These are phyloP conservation scores for Eutrema yunnanense DNA, from an alignment of 345 rosid genomes.

Conservation along the genomic window DNA sequence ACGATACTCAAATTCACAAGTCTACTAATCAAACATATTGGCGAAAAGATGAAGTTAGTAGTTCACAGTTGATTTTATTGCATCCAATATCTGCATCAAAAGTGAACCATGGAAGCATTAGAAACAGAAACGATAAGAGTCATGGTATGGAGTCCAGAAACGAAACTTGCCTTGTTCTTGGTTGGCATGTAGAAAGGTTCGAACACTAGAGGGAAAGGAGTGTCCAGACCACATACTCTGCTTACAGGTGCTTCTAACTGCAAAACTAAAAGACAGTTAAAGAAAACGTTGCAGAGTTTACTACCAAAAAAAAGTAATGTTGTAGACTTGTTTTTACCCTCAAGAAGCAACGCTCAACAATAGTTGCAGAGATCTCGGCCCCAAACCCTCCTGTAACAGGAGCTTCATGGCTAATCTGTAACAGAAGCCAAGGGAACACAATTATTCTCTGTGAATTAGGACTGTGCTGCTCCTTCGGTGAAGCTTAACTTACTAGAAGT, in stretches of 20 bases:
- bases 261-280: conserved; percentile 6
- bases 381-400: conserved; percentile 91
- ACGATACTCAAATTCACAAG: neutral
- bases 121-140: neutral
- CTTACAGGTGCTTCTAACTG: conserved; percentile 85
- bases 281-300: neutral
- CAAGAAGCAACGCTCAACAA: conserved; percentile 77
- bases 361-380: conserved; percentile 79
- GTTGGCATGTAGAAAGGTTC: conserved; percentile 82
- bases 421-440: neutral
- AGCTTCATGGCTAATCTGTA: conserved; percentile 83
- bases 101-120: neutral
- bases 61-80: conserved; percentile 63
- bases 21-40: neutral
- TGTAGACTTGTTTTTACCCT: conserved; percentile 33
- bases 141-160: neutral
- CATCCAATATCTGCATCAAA: conserved; percentile 64
- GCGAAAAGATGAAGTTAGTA: conserved; percentile 28
- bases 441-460: neutral
- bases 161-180: conserved; percentile 54
- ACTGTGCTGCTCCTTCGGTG: neutral
- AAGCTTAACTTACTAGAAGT: conserved; percentile 51
- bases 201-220: conserved; percentile 86
- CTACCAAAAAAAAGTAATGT: neutral
- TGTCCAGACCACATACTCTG: conserved; percentile 78